Base-by-base conservation (phyloP, 345 rosid genomes). In the Aethionema arabicum region DNA sequence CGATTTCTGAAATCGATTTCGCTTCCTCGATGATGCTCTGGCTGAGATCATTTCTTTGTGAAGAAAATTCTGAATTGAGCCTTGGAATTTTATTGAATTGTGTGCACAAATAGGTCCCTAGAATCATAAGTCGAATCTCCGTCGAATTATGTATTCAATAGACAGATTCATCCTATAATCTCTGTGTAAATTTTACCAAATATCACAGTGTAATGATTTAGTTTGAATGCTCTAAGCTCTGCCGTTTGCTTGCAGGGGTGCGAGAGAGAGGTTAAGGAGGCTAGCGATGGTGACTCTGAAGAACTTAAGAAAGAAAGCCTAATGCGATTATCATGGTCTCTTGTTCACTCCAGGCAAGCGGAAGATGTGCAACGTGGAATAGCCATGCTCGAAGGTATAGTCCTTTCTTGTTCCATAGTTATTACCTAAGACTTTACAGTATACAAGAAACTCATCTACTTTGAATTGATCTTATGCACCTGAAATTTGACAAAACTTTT, bases 241-340 rank as follows among this genome's bases (percentile, higher is more conserved):
- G 30, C 16, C 63, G 33, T 68, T 6, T 9, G 39, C 32, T 52
- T 52, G 5, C 3, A 92, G 97, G 91, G 83, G 3, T 89, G 90
- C 61, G 98, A 92, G 77, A 82, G 83, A 75, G 96, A 86, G 70
- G 83, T 76, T 56, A 77, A 76, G 33, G 86, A 81, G 5, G 81
- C 88, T 36, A 61, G 61, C 11, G 69, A 81, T 47, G 81, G 72
- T 46, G 77, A 57, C 42, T 80, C 90, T 0, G 89, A 85, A 51
- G 80, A 83, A 11, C 52, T 48, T 35, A 84, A 83, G 73, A 79
- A 60, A 45, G 87, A 86, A 40, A 76, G 86, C 77, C 71, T 86
- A 6, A 89, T 83, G 88, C 57, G 95, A n/a, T 74, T 89, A 59
- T 86, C 96, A 7, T 89, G 96, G 96, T 86, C 91, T 21, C 95